Percentiles rank a stretch among this genome's conserved stretches.
Conservation (phyloP, 192 early-diverging fungal species). For the Coemansia sp. region DNA sequence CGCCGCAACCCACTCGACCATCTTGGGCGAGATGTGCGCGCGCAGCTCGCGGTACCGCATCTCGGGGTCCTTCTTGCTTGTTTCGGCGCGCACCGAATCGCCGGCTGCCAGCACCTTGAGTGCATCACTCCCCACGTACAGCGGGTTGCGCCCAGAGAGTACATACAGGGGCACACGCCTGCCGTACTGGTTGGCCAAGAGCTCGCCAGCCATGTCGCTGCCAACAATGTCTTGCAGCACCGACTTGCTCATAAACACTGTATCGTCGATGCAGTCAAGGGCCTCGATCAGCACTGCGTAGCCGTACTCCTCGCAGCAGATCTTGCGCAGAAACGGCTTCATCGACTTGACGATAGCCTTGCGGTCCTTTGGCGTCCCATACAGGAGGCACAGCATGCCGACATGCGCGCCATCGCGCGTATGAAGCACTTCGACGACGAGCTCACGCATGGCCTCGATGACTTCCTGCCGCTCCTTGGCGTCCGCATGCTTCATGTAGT, state of each 20-base stretch:
- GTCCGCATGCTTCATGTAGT: conserved; percentile 74
- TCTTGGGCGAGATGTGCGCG: conserved; percentile 56
- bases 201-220: conserved; percentile 44
- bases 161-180: conserved; percentile 79
- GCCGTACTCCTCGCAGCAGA: conserved; percentile 87
- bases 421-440: conserved; percentile 83
- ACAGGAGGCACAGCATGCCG: conserved; percentile 75
- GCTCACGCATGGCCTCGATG: conserved; percentile 78
- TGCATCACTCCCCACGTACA: conserved; percentile 70
- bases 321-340: conserved; percentile 75
- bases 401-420: conserved; percentile 88
- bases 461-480: conserved; percentile 61
- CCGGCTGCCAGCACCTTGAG: conserved; percentile 65
- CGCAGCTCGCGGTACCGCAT: conserved; percentile 69
- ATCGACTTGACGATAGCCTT: conserved; percentile 86
- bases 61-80: conserved; percentile 85
- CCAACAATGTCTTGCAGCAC: conserved; percentile 60
- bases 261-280: conserved; percentile 92
- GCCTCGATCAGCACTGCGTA: conserved; percentile 77
- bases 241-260: conserved; percentile 76
- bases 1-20: conserved; percentile 61
- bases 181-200: conserved; percentile 73
- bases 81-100: conserved; percentile 69
- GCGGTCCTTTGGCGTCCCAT: conserved; percentile 85
- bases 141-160: conserved; percentile 71